phyloP scores from a whole-genome alignment of 2,329 filamentous ascomycete genomes.

The Cercospora beticola region DNA sequence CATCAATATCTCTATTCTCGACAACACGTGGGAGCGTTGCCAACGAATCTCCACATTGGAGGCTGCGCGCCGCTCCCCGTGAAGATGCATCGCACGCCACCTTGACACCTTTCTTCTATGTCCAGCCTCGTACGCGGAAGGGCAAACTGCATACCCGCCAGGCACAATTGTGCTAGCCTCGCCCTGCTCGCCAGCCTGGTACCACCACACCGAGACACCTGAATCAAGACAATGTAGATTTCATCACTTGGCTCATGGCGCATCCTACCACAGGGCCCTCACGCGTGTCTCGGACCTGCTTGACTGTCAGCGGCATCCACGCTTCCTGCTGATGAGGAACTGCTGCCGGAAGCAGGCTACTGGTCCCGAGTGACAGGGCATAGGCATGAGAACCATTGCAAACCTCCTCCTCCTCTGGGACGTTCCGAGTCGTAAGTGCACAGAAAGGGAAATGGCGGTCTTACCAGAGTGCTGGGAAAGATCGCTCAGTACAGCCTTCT shows the following conservation, averaged over 20 bases:
- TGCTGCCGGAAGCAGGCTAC: neutral
- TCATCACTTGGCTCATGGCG: neutral
- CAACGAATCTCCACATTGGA: neutral
- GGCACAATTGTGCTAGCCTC: constrained; percentile 3
- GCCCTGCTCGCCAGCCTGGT: neutral
- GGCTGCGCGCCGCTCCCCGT: neutral
- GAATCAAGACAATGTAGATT: neutral
- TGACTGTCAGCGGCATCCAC: neutral
- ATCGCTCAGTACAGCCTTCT: neutral
- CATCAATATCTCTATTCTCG: neutral
- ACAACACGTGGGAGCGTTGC: neutral
- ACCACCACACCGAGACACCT: neutral
- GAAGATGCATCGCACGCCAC: neutral
- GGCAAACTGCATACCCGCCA: constrained; percentile 1
- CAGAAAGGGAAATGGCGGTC: neutral
- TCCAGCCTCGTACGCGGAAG: neutral
- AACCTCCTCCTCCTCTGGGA: neutral
- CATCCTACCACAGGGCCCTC: neutral
- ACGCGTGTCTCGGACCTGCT: neutral
- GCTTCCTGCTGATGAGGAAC: constrained; percentile 1
- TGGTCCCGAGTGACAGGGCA: neutral
- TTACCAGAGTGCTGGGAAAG: neutral
- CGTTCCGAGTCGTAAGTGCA: neutral
- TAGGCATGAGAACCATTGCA: neutral
- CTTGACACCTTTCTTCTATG: neutral